A percentile compares a stretch with the other conserved stretches of the same genome.
Conservation (phyloP, 192 early-diverging fungal species). For the Gaertneriomyces semiglobifer region DNA sequence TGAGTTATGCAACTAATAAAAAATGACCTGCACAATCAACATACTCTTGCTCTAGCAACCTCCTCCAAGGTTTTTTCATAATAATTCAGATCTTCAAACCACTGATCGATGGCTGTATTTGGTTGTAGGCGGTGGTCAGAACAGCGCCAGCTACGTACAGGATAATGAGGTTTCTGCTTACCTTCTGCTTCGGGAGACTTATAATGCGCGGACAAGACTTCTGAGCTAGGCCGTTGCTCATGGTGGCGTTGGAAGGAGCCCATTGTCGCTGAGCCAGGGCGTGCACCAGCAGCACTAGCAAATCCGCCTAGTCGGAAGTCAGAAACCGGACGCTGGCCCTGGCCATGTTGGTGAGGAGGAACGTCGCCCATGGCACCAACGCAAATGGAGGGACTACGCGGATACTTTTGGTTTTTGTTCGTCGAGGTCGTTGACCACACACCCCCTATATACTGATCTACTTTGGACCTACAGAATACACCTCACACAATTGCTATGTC, state of each 20-base stretch:
- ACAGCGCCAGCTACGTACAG: background rate
- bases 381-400: too few species aligned
- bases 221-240: conserved; percentile 35
- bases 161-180: conserved; percentile 16
- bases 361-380: too few species aligned
- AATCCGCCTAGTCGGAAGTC: too few species aligned
- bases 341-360: too few species aligned
- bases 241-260: conserved; percentile 17
- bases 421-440: too few species aligned
- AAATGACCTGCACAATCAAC: background rate
- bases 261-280: conserved; percentile 18
- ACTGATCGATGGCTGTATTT: conserved; percentile 71
- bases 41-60: conserved; percentile 62
- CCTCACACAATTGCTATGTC: too few species aligned
- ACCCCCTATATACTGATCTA: too few species aligned
- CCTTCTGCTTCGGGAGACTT: conserved; percentile 48
- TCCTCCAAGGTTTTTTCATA: conserved; percentile 90
- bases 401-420: too few species aligned
- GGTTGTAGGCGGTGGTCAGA: background rate
- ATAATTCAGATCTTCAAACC: conserved; percentile 88
- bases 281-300: background rate
- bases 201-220: conserved; percentile 37
- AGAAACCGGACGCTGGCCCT: too few species aligned
- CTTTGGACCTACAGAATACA: too few species aligned
- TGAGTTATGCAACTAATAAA: background rate